Evolutionary conservation across 2,329 filamentous ascomycete species (phyloP).

Genomic region (Aspergillus udagawae): DNA sequence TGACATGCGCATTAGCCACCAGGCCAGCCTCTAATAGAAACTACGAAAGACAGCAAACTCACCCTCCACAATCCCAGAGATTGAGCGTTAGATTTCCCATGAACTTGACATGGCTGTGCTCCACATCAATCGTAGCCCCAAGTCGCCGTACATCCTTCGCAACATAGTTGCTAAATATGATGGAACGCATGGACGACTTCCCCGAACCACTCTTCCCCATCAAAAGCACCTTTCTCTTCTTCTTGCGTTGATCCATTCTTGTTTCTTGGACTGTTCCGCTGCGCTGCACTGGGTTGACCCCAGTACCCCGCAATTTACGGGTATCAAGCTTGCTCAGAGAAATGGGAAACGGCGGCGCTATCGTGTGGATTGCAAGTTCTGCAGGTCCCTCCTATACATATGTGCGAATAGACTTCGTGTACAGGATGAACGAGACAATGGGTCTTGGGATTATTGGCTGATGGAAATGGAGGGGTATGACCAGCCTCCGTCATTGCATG

Average conservation of each 20-base stretch:
- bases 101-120: conserved; percentile 98
- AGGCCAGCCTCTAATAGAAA: neutral
- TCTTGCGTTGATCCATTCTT: conserved; percentile 48
- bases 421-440: neutral
- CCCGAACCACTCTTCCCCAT: conserved; percentile 97
- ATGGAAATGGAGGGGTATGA: neutral
- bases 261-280: conserved; percentile 8
- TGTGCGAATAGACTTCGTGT: neutral
- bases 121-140: conserved; percentile 95
- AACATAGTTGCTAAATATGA: conserved; percentile 99
- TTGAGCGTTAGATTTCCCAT: conserved; percentile 96
- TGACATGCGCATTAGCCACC: neutral
- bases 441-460: neutral
- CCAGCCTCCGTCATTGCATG: conserved; percentile 9
- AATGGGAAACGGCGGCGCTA: neutral
- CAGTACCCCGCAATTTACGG: conserved; percentile 7
- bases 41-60: conserved; percentile 25
- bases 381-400: neutral
- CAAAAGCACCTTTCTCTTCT: conserved; percentile 82
- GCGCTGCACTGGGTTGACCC: neutral
- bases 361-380: neutral
- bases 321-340: neutral
- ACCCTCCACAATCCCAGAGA: conserved; percentile 96
- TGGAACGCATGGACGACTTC: conserved; percentile 97
- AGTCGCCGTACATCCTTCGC: conserved; percentile 89